Evolutionary conservation across 352 stramenopile species (phyloP), one percentile per base, ranked within the genome.

Genomic region (Peronospora farinosa): DNA sequence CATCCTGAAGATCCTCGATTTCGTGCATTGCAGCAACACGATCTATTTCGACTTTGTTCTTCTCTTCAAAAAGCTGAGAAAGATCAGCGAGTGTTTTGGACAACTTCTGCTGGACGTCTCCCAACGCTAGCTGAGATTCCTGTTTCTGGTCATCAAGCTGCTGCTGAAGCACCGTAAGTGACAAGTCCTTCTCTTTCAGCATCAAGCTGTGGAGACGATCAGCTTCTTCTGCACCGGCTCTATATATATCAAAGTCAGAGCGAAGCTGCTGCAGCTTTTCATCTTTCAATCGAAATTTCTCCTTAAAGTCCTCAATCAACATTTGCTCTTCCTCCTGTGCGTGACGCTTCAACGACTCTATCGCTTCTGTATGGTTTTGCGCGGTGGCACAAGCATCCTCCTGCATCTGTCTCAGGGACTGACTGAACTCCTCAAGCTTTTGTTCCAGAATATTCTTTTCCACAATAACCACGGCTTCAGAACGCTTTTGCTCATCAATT

Each of bases 121-220:
- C 42, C 27, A 65, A 27, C 16, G n/a, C 39, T 37, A 57, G 23
- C 17, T 56, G 49, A 8, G 47, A 45, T 12, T 65, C 19, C 2
- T 72, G 44, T 49, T 74, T 72, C 23, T 70, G 65, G 8, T 74
- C 59, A 40, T 67, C 57, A 42, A 86, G 46, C 35, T 81, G 63
- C 9, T 50, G 62, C 54, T 85, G 69, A 45, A 87, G 48, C 15
- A 51, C 55, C 36, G 60, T 62, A 39, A 86, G 44, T 42, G 33
- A 36, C 11, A 30, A 12, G 16, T 72, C 31, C 50, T 66, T 63
- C 9, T 63, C 32, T 38, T 63, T 35, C 11, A 75, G 3, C 33
- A 55, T 25, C 12, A 30, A 40, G 7, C 47, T 53, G 28, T 70
- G 35, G 19, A 53, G 36, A 48, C 13, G 55, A 36, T 21, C 31